Base-by-base conservation (phyloP, 371 early-diverging fungal species). In the Rhizomucor miehei region DNA sequence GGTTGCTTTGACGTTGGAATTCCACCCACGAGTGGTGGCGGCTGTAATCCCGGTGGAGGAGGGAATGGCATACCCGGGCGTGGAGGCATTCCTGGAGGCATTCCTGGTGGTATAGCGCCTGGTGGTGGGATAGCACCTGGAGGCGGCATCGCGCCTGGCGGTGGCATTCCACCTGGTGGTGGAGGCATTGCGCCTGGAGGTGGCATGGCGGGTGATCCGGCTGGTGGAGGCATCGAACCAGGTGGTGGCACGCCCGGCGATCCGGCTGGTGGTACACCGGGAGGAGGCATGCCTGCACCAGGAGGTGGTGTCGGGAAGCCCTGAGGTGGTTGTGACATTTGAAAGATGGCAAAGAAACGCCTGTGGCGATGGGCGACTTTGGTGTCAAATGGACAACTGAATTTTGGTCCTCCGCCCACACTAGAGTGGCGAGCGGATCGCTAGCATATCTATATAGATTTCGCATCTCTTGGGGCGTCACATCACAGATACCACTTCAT, bases 1-100 rank as follows among this genome's bases (percentile, higher is more conserved):
- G 77, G 70, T 48, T 84, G 82, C 57, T 82, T 85, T 6, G 80
- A 75, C 1, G 60, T 56, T 24, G 84, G 80, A 54, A 79, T 62
- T n/a, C 75, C 69, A 37, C 56, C 66, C 14, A 56, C 57, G 19
- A 62, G 37, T 4, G 62, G 38, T 20, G 65, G 41, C 0, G 60
- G 56, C 17, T 39, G 46, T 43, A 43, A 3, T 29, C 29, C 29
- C 39, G 13, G 41, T 45, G 17, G 53, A 17, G 38, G 62, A 44
- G 6, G 64, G 56, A 29, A 49, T 47, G 16, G 39, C 49, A 50
- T 36, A 19, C 16, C 38, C 4, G 55, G 38, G n/a, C 50, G 46
- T 36, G 50, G 50, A 17, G 55, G 46, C 24, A 23, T 20, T 45
- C 45, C 45, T 12, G 45, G 23, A 45, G 45, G 45, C 45, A 45